phyloP scores from a whole-genome alignment of 163 green algal genomes.

The Scenedesmus sp. region DNA sequence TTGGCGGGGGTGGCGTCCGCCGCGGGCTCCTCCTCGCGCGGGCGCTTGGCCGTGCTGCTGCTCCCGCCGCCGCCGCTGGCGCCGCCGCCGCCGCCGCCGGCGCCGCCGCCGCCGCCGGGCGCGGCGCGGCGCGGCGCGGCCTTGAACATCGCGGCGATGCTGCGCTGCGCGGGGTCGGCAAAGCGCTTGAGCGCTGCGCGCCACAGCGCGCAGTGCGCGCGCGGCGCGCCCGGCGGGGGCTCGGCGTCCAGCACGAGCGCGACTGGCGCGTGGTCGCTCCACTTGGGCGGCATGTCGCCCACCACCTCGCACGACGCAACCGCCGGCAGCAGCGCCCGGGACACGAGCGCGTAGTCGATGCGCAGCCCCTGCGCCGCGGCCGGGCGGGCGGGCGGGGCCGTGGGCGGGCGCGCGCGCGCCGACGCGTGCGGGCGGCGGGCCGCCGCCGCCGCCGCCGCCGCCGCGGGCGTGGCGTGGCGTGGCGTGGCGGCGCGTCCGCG shows the following conservation, averaged over 20 bases:
- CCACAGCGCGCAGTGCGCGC: constrained; percentile 41
- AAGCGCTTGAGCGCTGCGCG: constrained; percentile 38
- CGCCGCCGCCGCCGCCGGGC: not conserved
- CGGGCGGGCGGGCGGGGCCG: no score
- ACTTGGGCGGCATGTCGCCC: constrained; percentile 74
- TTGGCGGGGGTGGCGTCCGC: not conserved
- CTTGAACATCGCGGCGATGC: constrained; percentile 47
- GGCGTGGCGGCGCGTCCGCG: not conserved
- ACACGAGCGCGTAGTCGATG: constrained; percentile 81
- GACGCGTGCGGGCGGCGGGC: no score
- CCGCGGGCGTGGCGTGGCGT: not conserved
- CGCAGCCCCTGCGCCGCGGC: constrained; percentile 61
- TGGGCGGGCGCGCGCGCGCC: no score
- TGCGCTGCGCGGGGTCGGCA: constrained; percentile 44
- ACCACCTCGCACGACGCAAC: constrained; percentile 74
- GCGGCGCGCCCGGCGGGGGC: not conserved
- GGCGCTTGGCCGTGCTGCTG: not conserved
- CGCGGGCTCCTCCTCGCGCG: not conserved
- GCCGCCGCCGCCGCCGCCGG: not conserved
- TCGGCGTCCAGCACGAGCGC: constrained; percentile 52
- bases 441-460: no score
- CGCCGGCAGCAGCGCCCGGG: constrained; percentile 55
- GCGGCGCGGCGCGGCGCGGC: constrained; percentile 5
- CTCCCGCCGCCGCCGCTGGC: not conserved
- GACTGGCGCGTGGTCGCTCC: constrained; percentile 81